Evolutionary conservation across 164 flowering plant genomes (phyloP).

Genomic region (grape (Vitis vinifera)): DNA sequence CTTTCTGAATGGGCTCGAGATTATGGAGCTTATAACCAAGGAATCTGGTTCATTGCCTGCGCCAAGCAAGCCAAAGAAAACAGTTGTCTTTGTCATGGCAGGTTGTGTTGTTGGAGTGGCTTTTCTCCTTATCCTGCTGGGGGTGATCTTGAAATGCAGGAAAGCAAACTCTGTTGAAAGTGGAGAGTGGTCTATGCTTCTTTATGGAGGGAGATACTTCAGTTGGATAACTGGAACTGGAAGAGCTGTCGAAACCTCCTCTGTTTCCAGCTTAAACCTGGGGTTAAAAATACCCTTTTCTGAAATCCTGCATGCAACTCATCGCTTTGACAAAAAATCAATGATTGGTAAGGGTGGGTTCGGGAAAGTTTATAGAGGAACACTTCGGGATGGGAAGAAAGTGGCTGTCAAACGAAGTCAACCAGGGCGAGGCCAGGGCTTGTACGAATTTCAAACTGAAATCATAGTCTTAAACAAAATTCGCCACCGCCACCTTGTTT

Average conservation of each 20-base stretch:
- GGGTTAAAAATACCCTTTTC: not conserved
- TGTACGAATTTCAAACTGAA: constrained; percentile 11
- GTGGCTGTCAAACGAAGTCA: constrained; percentile 18
- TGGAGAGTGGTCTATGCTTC: not conserved
- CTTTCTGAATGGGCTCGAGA: constrained; percentile 16
- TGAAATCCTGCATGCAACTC: constrained; percentile 6
- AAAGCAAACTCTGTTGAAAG: not conserved
- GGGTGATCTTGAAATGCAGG: not conserved
- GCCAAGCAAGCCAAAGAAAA: not conserved
- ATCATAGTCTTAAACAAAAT: constrained; percentile 6
- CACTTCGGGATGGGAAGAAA: not conserved
- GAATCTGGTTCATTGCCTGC: not conserved
- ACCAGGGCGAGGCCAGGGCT: constrained; percentile 6
- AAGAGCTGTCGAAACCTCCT: not conserved
- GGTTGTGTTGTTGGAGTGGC: not conserved
- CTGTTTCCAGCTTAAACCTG: not conserved
- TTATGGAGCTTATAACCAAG: not conserved
- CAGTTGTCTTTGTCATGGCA: not conserved
- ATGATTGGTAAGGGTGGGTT: constrained; percentile 15
- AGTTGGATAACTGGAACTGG: not conserved
- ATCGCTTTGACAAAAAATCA: not conserved
- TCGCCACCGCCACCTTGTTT: constrained; percentile 17
- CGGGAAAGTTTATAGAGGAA: constrained; percentile 17
- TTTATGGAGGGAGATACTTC: not conserved
- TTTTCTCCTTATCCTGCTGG: not conserved